Conservation (phyloP, 2,329 filamentous ascomycete genomes). For the Aspergillus sclerotialis region DNA sequence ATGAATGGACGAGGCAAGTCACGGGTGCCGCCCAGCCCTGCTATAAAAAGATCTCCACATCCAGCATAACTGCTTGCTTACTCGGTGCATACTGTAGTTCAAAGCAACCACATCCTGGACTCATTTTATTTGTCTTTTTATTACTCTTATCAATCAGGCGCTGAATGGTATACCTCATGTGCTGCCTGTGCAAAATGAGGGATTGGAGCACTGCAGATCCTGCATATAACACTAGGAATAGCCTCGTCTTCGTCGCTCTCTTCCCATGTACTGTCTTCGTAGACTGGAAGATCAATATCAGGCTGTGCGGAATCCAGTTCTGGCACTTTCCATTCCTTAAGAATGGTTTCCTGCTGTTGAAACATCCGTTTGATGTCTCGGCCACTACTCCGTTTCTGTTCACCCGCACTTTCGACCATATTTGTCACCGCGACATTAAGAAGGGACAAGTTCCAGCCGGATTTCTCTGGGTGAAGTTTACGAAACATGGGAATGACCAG, state of each 20-base stretch:
- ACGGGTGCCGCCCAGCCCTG: background rate
- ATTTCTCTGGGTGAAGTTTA: constrained; percentile 61
- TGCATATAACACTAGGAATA: constrained; percentile 30
- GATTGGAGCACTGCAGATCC: constrained; percentile 39
- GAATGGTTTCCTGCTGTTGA: constrained; percentile 60
- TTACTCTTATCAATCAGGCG: no score
- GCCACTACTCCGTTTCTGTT: constrained; percentile 50
- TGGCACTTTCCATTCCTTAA: constrained; percentile 59
- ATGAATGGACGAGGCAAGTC: background rate
- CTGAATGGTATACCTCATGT: constrained; percentile 42
- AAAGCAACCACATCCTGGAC: constrained; percentile 3
- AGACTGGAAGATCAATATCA: background rate
- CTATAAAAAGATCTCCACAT: background rate
- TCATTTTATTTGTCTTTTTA: no score
- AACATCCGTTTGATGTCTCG: constrained; percentile 82
- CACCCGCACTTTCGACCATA: constrained; percentile 57
- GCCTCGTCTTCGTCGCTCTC: constrained; percentile 25
- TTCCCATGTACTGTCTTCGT: constrained; percentile 20
- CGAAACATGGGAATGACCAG: constrained; percentile 65
- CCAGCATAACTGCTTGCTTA: no score
- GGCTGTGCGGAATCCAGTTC: constrained; percentile 2
- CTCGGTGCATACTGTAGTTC: background rate
- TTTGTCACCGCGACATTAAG: constrained; percentile 85
- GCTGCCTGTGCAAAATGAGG: constrained; percentile 45
- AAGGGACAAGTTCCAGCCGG: constrained; percentile 72